Evolutionary conservation across 345 rosid species (phyloP), one percentile per base, ranked within the genome.

Genomic region (Pistacia vera): DNA sequence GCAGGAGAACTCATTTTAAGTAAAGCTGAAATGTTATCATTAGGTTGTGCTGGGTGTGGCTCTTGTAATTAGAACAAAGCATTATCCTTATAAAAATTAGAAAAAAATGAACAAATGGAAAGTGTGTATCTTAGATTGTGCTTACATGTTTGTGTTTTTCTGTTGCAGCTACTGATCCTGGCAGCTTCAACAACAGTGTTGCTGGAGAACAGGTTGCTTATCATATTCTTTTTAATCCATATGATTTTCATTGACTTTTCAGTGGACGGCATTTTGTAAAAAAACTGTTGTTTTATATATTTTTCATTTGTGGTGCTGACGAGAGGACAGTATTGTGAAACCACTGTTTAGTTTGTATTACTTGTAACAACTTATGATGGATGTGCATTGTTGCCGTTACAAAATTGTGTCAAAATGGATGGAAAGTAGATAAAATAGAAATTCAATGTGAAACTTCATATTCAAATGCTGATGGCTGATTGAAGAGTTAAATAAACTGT

Each of bases 121-220:
- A 72, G 38, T 38, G 18, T 36, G 48, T 49, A 18, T 49, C 22
- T 33, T 33, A 41, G 58, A 62, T 49, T 62, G 41, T 49, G 49
- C 68, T 73, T 11, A 30, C 52, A 70, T 35, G 51, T 9, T 62
- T 57, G n/a, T 14, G 36, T 68, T 54, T 57, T 30, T 36, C 54
- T 73, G 33, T 75, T 62, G 84, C 87, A 88, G 91, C 77, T 48
- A 59, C 81, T 81, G 91, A 85, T 81, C 78, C 91, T 20, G 85
- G 81, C 51, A 84, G 89, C 80, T 88, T 88, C 79, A 88, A 88
- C 77, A 88, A 88, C 59, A 88, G 86, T 48, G 87, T 88, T 66
- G 83, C 91, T 35, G 91, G 80, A 48, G 82, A 85, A 68, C 88
- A 88, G 89, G 91, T 88, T 77, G 52, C 85, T 69, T 33, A 3